Conservation (phyloP, 352 stramenopile species). For the Phytophthora idaei region DNA sequence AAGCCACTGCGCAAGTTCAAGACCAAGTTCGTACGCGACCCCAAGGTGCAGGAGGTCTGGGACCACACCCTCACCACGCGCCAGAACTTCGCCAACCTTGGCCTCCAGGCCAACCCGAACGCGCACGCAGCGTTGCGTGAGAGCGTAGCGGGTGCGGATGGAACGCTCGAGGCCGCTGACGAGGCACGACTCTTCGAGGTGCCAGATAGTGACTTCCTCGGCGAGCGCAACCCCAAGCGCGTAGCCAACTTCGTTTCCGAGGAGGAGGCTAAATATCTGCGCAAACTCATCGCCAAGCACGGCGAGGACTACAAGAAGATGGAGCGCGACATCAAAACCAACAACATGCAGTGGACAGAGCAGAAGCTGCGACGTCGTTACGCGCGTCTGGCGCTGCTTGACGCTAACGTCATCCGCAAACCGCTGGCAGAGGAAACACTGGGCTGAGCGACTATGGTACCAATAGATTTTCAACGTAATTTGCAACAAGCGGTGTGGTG, state of each 20-base stretch:
- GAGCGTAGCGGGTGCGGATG: slow-evolving; percentile 53
- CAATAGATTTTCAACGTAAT: slow-evolving; percentile 33
- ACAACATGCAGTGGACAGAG: slow-evolving; percentile 86
- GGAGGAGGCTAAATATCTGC: slow-evolving; percentile 80
- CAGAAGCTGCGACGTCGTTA: slow-evolving; percentile 74
- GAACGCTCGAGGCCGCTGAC: slow-evolving; percentile 53
- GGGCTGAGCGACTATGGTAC: slow-evolving; percentile 23
- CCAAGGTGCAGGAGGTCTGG: slow-evolving; percentile 74
- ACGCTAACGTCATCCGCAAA: slow-evolving; percentile 73
- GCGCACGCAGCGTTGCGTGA: slow-evolving; percentile 50
- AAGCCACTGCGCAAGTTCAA: slow-evolving; percentile 82
- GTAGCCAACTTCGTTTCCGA: slow-evolving; percentile 81
- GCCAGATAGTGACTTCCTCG: slow-evolving; percentile 80
- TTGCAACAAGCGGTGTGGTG: slow-evolving; percentile 17
- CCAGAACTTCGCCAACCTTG: slow-evolving; percentile 84
- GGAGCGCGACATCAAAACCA: slow-evolving; percentile 83
- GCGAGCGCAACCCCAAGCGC: slow-evolving; percentile 73
- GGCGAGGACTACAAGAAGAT: slow-evolving; percentile 79
- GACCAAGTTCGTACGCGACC: slow-evolving; percentile 73
- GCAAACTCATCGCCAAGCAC: slow-evolving; percentile 71
- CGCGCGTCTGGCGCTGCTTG: slow-evolving; percentile 72
- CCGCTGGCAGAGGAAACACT: slow-evolving; percentile 22
- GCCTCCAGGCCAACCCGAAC: slow-evolving; percentile 74
- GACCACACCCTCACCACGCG: slow-evolving; percentile 79
- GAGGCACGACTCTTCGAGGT: slow-evolving; percentile 70